Evolutionary conservation across 2,329 filamentous ascomycete species (phyloP).

Genomic region (Colletotrichum sansevieriae): DNA sequence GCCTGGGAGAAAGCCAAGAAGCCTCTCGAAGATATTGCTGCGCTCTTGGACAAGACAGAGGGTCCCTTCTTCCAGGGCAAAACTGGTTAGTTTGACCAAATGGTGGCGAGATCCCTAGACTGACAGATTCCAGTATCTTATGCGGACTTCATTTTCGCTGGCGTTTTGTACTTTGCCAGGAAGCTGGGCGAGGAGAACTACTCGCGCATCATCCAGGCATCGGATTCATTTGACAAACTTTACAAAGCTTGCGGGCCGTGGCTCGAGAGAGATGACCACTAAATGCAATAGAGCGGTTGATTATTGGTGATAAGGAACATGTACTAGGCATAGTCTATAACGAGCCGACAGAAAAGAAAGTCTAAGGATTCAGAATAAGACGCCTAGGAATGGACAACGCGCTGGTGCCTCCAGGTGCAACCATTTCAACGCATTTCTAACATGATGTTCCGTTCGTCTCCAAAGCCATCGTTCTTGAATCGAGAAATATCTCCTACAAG

Average conservation of each 20-base stretch:
- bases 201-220: slow-evolving; percentile 50
- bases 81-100: slow-evolving; percentile 51
- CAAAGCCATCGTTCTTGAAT: not conserved
- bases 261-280: slow-evolving; percentile 18
- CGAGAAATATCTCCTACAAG: slow-evolving; percentile 35
- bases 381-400: not conserved
- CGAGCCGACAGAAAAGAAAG: not conserved
- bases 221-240: slow-evolving; percentile 15
- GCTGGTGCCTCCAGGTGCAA: too few species aligned
- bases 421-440: slow-evolving; percentile 4
- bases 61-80: slow-evolving; percentile 74
- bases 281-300: not conserved
- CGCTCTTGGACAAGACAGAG: slow-evolving; percentile 66
- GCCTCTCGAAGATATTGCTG: slow-evolving; percentile 53
- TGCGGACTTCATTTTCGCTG: slow-evolving; percentile 70
- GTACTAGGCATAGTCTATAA: not conserved
- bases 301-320: too few species aligned
- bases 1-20: slow-evolving; percentile 61
- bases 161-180: slow-evolving; percentile 59
- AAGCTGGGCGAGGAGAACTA: slow-evolving; percentile 54
- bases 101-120: not conserved
- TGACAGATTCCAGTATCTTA: slow-evolving; percentile 50
- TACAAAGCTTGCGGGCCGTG: slow-evolving; percentile 34
- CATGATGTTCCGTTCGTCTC: slow-evolving; percentile 27
- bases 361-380: not conserved